Conservation (phyloP, 2,329 filamentous ascomycete species). For the Clonostachys rhizophaga region DNA sequence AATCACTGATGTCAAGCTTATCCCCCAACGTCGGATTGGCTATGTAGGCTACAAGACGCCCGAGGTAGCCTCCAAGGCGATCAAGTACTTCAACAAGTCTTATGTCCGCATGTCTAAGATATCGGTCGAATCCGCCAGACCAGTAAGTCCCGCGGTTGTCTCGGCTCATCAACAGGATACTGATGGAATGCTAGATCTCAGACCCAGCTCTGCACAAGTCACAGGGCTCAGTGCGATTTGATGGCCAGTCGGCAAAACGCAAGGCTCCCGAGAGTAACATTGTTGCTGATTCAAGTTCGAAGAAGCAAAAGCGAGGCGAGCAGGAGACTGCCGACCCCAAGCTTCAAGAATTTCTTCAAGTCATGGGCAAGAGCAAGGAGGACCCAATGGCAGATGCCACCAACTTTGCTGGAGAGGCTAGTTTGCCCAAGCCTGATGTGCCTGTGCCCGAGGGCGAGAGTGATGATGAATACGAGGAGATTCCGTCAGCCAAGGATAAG, state of each 20-base stretch:
- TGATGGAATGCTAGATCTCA: constrained; percentile 37
- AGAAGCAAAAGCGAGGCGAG: constrained; percentile 67
- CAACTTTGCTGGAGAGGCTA: constrained; percentile 11
- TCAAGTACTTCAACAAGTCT: constrained; percentile 92
- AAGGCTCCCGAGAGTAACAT: background rate
- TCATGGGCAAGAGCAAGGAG: constrained; percentile 60
- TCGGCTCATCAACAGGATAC: constrained; percentile 6
- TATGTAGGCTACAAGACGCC: constrained; percentile 90
- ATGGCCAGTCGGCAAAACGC: constrained; percentile 3
- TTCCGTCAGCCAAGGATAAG: constrained; percentile 49
- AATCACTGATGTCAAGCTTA: constrained; percentile 89
- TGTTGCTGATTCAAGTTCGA: constrained; percentile 28
- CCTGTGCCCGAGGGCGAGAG: constrained; percentile 52
- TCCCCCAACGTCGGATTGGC: constrained; percentile 84
- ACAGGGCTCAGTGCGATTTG: constrained; percentile 7
- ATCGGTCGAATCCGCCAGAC: constrained; percentile 78
- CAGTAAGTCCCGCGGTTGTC: constrained; percentile 45
- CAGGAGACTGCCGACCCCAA: constrained; percentile 64
- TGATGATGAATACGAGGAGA: constrained; percentile 71
- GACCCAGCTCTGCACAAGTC: constrained; percentile 31
- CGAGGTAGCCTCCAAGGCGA: constrained; percentile 74
- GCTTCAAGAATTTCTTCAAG: constrained; percentile 78
- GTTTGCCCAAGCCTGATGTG: background rate
- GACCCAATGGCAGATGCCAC: constrained; percentile 20
- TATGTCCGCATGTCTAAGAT: constrained; percentile 97